Conservation (phyloP, 2,329 filamentous ascomycete species). For the Pyrenophora teres region DNA sequence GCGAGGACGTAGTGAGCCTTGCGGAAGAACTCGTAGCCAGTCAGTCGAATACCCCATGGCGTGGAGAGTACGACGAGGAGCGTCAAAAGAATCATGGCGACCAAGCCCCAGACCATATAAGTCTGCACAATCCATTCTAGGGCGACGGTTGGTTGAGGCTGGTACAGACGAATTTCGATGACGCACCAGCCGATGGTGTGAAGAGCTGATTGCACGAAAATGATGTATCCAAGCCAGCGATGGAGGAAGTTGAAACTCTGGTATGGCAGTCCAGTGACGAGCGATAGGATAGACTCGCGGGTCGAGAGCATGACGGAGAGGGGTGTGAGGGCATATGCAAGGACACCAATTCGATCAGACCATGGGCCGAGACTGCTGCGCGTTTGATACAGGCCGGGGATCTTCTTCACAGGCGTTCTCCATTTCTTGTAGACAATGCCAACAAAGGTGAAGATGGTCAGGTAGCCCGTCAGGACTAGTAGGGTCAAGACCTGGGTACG, state of each 20-base stretch:
- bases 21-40: slow-evolving; percentile 78
- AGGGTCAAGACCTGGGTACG: slow-evolving; percentile 70
- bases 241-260: slow-evolving; percentile 70
- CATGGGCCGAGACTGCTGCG: slow-evolving; percentile 69
- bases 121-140: slow-evolving; percentile 63
- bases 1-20: slow-evolving; percentile 75
- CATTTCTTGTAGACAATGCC: slow-evolving; percentile 71
- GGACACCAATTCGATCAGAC: slow-evolving; percentile 69
- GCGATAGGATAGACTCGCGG: slow-evolving; percentile 70
- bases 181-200: slow-evolving; percentile 75
- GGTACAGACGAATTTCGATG: slow-evolving; percentile 68
- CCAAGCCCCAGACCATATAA: slow-evolving; percentile 75
- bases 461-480: slow-evolving; percentile 62
- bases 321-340: slow-evolving; percentile 76
- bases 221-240: slow-evolving; percentile 73
- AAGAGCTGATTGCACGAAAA: slow-evolving; percentile 68
- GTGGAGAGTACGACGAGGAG: slow-evolving; percentile 66
- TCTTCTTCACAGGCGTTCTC: slow-evolving; percentile 68
- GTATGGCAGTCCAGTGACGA: slow-evolving; percentile 74
- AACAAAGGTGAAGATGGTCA: slow-evolving; percentile 67
- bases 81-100: slow-evolving; percentile 68
- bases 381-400: slow-evolving; percentile 63
- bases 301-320: slow-evolving; percentile 69
- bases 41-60: slow-evolving; percentile 64
- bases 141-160: slow-evolving; percentile 68